Conservation (phyloP, 139 green algal species). For the Mesotaenium endlicherianum region DNA sequence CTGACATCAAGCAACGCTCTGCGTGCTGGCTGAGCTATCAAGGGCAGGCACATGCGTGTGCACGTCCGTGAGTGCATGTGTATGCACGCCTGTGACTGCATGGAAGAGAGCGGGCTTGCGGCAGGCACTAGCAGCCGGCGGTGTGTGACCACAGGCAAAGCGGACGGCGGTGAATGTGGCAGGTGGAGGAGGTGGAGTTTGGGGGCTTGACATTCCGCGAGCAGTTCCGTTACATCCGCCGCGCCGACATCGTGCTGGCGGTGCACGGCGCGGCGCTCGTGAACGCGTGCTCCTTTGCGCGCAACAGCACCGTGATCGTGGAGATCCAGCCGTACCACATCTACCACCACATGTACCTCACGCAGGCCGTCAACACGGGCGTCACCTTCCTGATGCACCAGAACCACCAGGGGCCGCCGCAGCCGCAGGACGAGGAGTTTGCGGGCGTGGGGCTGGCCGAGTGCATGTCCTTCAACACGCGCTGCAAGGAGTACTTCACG, state of each 20-base stretch:
- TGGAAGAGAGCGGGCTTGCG: too few relatives aligned
- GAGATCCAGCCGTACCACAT: conserved; percentile 34
- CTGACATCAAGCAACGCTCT: background rate
- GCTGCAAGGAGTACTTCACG: conserved; percentile 37
- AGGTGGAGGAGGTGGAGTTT: conserved; percentile 4
- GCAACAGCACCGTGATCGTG: background rate
- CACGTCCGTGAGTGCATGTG: background rate
- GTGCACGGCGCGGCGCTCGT: conserved; percentile 17
- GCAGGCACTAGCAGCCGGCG: background rate
- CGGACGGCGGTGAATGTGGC: background rate
- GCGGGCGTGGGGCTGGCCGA: background rate
- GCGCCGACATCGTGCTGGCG: conserved; percentile 26
- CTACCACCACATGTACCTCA: conserved; percentile 19
- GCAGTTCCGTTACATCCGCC: conserved; percentile 3
- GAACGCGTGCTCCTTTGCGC: conserved; percentile 12
- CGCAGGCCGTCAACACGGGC: background rate
- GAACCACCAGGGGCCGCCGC: background rate
- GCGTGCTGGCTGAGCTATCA: too few relatives aligned
- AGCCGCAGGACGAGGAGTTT: background rate
- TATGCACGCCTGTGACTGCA: too few relatives aligned
- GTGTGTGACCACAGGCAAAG: background rate
- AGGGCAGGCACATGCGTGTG: background rate
- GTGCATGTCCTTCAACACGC: background rate
- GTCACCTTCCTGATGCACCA: conserved; percentile 29
- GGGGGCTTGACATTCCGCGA: conserved; percentile 3